Evolutionary conservation across 192 early-diverging fungal species (phyloP), one percentile per base, ranked within the genome.

Genomic region (Entomortierella lignicola): DNA sequence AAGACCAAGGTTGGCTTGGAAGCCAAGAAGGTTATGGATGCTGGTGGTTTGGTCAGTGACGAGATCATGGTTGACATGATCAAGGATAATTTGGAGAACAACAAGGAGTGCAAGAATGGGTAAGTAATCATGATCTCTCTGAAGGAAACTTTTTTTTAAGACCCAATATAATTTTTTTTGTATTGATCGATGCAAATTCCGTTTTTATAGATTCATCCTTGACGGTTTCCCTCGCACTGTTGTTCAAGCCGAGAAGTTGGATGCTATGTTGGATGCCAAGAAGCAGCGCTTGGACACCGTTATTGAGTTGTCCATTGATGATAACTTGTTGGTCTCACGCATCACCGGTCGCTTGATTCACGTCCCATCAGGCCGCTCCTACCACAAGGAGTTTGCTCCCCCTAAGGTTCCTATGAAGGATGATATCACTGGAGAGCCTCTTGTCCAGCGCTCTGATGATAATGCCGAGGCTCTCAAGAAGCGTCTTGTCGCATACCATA

Each of bases 1-100:
- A 97, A 97, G 73, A 94, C 96, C 56, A 91, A 91, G 79, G 90
- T 98, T 68, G 97, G 97, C 63, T 85, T 95, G 81, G 89, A 95
- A 82, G 98, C 98, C 71, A 99, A 99, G 90, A 96, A 96, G 89
- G 90, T 99, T 82, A 99, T 99, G 98, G 98, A 99, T 73, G 92
- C 93, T 23, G 98, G 98, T 64, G 96, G 94, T 57, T 88, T 99
- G 55, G 98, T 99, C 58, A 92, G 90, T 71, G 98, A 99, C 86
- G 98, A 99, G 82, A 98, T 99, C 85, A 93, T 99, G 89, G 94
- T 99, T 61, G 90, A 88, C 74, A 91, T 99, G 86, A 99, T 99
- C 88, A 84, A 94, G 84, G 95, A 98, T 63, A 98, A 99, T 89
- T 85, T 99, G 63, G 91, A 96, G 65, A 91, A 89, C 83, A 98